These are phyloP conservation scores for Pterocarpus santalinus DNA, from an alignment of 306 rosid genomes.

Conservation along the genomic window DNA sequence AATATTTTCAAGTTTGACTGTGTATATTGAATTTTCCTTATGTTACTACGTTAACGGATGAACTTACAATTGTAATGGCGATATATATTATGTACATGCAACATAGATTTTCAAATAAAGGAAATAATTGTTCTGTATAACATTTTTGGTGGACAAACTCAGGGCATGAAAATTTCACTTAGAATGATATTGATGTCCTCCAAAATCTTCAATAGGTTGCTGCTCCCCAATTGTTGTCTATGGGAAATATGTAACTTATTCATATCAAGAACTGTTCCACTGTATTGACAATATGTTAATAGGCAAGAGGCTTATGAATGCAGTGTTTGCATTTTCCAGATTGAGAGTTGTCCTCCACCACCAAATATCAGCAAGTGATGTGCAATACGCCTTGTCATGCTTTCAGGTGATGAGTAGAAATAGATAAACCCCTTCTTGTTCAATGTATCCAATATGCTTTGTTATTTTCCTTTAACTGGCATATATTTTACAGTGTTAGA, in stretches of 20 bases:
- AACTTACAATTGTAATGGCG: background rate
- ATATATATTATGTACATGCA: too few species aligned
- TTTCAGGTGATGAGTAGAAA: constrained; percentile 69
- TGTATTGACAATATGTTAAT: background rate
- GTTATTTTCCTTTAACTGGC: constrained; percentile 1
- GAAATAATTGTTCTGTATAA: too few species aligned
- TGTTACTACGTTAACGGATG: background rate
- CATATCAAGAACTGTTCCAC: constrained; percentile 7
- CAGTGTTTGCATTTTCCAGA: constrained; percentile 54
- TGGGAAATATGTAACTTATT: constrained; percentile 9
- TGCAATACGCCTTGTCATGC: constrained; percentile 77
- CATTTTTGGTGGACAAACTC: background rate
- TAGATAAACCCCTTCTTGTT: background rate
- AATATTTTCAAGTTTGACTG: constrained; percentile 9
- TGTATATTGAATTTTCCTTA: background rate
- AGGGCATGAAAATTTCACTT: background rate
- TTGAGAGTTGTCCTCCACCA: constrained; percentile 87
- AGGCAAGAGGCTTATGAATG: constrained; percentile 19
- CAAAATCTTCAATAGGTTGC: constrained; percentile 3
- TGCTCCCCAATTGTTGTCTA: background rate
- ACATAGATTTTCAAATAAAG: too few species aligned
- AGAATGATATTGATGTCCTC: background rate
- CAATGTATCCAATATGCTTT: constrained; percentile 5
- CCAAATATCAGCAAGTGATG: constrained; percentile 79
- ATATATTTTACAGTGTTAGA: background rate